Evolutionary conservation across 257 asterid species (phyloP).

Genomic region (Echites panduratus): DNA sequence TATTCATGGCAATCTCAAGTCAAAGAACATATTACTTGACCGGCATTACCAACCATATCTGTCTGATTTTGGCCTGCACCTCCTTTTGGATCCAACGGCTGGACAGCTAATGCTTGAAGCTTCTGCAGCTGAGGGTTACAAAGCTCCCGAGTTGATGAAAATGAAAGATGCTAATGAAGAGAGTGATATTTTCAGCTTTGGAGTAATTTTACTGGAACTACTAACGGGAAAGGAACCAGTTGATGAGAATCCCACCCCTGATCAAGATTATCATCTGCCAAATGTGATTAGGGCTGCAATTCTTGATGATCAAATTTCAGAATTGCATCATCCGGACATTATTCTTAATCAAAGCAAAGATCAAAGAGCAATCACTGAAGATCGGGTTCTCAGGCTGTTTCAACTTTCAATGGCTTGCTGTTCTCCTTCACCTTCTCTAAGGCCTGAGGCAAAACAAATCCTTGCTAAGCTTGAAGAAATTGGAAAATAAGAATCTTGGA

Average conservation of each 20-base stretch:
- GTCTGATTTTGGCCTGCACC: conserved; percentile 75
- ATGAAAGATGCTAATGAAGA: conserved; percentile 61
- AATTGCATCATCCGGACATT: conserved; percentile 57
- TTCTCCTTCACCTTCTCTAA: conserved; percentile 57
- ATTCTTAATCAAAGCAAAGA: conserved; percentile 41
- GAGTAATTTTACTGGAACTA: conserved; percentile 66
- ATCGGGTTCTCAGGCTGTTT: conserved; percentile 42
- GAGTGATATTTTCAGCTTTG: conserved; percentile 73
- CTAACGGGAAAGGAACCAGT: conserved; percentile 63
- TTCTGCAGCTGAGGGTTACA: conserved; percentile 67
- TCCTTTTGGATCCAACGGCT: conserved; percentile 52
- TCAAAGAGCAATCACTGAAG: conserved; percentile 34
- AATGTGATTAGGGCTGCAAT: conserved; percentile 55
- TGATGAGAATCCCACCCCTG: conserved; percentile 32
- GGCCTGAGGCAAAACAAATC: conserved; percentile 60
- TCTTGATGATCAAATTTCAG: conserved; percentile 54
- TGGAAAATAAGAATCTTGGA: conserved; percentile 22
- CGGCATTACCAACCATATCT: conserved; percentile 46
- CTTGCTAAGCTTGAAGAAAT: conserved; percentile 71
- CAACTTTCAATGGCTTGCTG: conserved; percentile 88
- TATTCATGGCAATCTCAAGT: conserved; percentile 81
- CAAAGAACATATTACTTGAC: conserved; percentile 66
- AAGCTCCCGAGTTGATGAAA: conserved; percentile 75
- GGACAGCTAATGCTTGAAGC: conserved; percentile 72
- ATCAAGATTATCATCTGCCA: conserved; percentile 57